Conservation (phyloP, 495 filamentous ascomycete genomes). For the Podospora pseudoanserina region DNA sequence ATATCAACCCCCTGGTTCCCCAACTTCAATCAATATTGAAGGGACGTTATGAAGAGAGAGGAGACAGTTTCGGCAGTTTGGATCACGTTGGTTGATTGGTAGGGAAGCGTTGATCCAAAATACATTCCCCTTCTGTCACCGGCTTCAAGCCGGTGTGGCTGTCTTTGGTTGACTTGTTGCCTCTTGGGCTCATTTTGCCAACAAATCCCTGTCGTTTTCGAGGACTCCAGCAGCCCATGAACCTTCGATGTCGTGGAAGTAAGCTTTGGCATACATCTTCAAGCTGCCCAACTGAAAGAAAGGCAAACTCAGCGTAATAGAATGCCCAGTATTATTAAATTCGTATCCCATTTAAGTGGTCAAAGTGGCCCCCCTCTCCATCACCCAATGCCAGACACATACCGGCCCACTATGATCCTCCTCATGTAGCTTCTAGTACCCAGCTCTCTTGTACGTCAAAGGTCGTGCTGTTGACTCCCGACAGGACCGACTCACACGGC, state of each 20-base stretch:
- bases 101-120: background rate
- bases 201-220: too few species aligned
- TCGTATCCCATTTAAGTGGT: background rate
- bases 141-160: background rate
- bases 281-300: background rate
- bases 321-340: background rate
- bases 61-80: conserved; percentile 1
- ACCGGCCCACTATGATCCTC: background rate
- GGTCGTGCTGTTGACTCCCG: background rate
- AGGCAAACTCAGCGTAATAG: background rate
- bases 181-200: background rate
- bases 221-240: too few species aligned
- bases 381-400: background rate
- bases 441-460: background rate
- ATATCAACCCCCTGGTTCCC: background rate
- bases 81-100: background rate
- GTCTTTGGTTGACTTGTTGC: background rate
- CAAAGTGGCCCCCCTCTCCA: too few species aligned
- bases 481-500: conserved; percentile 54
- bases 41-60: background rate
- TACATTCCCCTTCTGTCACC: background rate
- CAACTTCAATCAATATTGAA: background rate
- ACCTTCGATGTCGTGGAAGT: background rate
- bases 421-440: background rate
- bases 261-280: background rate